A percentile compares a stretch with the other conserved stretches of the same genome.
Conservation (phyloP, 352 stramenopile species). For the Pythium angustatum region DNA sequence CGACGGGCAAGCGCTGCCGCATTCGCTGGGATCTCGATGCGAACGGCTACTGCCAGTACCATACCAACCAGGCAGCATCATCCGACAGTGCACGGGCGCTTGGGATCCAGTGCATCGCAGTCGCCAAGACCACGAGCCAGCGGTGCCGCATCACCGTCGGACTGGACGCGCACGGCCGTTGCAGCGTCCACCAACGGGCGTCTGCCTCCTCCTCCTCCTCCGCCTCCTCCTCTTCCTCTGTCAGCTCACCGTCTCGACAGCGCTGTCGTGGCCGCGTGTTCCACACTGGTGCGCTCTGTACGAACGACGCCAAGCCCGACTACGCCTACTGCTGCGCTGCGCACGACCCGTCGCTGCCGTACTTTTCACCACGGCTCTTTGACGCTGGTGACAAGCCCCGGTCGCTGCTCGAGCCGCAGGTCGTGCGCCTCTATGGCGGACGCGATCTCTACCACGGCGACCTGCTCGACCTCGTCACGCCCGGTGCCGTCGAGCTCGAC, state of each 20-base stretch:
- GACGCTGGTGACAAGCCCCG: slow-evolving; percentile 29
- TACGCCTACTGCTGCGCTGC: slow-evolving; percentile 45
- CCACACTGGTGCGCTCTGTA: slow-evolving; percentile 14
- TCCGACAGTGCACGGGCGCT: slow-evolving; percentile 1
- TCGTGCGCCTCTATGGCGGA: slow-evolving; percentile 30
- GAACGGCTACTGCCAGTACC: slow-evolving; percentile 35
- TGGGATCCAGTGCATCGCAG: slow-evolving; percentile 10
- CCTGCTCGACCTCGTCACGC: slow-evolving; percentile 32
- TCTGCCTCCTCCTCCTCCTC: not conserved
- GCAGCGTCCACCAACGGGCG: slow-evolving; percentile 25
- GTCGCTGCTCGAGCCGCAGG: slow-evolving; percentile 25
- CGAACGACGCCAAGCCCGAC: slow-evolving; percentile 29
- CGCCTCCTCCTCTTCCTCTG: not conserved
- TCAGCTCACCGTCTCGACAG: too few relatives aligned
- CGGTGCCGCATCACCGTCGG: slow-evolving; percentile 30
- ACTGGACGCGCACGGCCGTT: slow-evolving; percentile 35
- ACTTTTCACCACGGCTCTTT: slow-evolving; percentile 41
- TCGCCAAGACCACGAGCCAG: slow-evolving; percentile 13
- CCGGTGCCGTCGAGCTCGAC: slow-evolving; percentile 36
- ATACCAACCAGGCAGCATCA: slow-evolving; percentile 4
- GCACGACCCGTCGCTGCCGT: slow-evolving; percentile 33
- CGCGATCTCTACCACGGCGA: slow-evolving; percentile 45
- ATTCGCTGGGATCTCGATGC: slow-evolving; percentile 34
- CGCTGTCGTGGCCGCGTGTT: slow-evolving; percentile 27
- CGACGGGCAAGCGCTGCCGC: slow-evolving; percentile 34